Evolutionary conservation across 371 early-diverging fungal genomes (phyloP), one percentile per base, ranked within the genome.

Genomic region (Capillidium heterosporum): DNA sequence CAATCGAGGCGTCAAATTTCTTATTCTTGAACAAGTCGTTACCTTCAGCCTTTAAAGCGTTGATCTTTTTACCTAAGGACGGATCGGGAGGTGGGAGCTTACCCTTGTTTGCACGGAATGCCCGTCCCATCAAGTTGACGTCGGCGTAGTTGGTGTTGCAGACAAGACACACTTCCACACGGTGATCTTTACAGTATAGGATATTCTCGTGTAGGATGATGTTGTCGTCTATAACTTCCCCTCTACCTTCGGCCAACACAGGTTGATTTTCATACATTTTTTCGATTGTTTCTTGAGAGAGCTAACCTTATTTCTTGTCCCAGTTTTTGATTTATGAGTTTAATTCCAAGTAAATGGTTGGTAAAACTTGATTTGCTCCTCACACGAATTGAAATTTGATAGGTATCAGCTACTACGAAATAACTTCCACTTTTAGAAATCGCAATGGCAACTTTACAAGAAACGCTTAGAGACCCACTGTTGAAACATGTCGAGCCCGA

Each of bases 21-120:
- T 70, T 69, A 35, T 66, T 64, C 48, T 84, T 82, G 67, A 79
- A 84, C 56, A 67, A 61, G 41, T 76, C 78, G 71, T 87, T 85
- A 56, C 87, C 87, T 47, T 80, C 81, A 40, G 77, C 78, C 57
- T 80, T 84, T 47, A 85, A 74, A 59, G 75, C 67, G 56, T 68
- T 76, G 31, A 87, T 78, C 57, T 78, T 78, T 41, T 74, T 71
- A 23, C 71, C 75, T 39, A 81, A 69, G 40, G 75, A 71, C 17
- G 82, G 82, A 58, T 80, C 81, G 17, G 87, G 84, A 29, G 83
- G 79, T 32, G 87, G 87, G 17, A 85, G 57, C 4, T 77, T 76
- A 28, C 75, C 76, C 41, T 69, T 61, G 39, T 71, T 75, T 21
- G 40, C 43, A 41, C 55, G 39, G n/a, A 55, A 55, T 23, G 55